Evolutionary conservation across 108 stramenopile species (phyloP).

Genomic region (Skeletonema marinoi): DNA sequence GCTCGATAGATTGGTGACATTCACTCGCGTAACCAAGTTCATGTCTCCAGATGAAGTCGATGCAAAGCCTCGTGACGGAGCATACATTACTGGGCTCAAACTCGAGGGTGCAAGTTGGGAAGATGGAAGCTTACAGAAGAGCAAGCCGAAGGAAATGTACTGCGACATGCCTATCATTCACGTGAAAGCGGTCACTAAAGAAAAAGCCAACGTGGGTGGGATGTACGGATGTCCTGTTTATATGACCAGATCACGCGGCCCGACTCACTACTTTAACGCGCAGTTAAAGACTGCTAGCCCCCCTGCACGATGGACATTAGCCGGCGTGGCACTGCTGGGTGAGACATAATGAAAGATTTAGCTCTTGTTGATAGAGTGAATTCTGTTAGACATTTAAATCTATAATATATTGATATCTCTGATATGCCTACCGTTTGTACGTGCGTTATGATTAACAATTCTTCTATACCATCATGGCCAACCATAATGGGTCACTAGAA

Average conservation of each 20-base stretch:
- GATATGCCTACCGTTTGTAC: no score
- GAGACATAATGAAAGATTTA: not conserved
- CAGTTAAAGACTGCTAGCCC: constrained; percentile 80
- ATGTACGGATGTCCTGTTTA: constrained; percentile 83
- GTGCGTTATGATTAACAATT: no score
- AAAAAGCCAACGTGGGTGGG: constrained; percentile 80
- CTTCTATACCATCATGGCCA: no score
- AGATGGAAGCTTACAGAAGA: constrained; percentile 61
- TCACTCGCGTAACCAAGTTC: constrained; percentile 87
- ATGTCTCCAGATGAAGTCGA: constrained; percentile 75
- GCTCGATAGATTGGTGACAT: constrained; percentile 87
- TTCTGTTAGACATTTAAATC: no score
- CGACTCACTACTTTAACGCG: constrained; percentile 82
- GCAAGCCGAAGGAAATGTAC: constrained; percentile 91
- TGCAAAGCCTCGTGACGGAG: constrained; percentile 76
- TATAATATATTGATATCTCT: no score
- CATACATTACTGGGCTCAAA: constrained; percentile 75
- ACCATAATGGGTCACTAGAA: no score
- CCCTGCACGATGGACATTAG: no score
- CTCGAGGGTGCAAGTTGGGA: constrained; percentile 93
- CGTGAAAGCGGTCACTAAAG: constrained; percentile 79
- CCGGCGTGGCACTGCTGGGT: no score
- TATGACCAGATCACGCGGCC: constrained; percentile 83
- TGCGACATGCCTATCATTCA: constrained; percentile 84
- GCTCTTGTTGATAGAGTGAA: not conserved